Evolutionary conservation across 2,329 filamentous ascomycete genomes (phyloP).

Genomic region (Diaporthe amygdali): DNA sequence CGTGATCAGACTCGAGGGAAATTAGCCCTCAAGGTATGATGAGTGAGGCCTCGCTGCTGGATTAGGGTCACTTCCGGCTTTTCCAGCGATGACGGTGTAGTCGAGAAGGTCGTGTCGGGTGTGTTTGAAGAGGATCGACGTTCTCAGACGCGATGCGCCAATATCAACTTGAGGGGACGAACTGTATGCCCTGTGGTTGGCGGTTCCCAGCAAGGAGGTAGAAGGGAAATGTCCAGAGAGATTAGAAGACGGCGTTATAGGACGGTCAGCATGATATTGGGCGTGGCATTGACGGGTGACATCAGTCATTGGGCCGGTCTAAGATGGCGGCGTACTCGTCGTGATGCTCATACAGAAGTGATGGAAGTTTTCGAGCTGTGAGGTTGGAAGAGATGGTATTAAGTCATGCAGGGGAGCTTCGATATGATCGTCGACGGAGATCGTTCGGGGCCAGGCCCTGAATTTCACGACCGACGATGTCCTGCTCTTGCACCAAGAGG

Average conservation of each 20-base stretch:
- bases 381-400: background rate
- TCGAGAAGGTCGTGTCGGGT: background rate
- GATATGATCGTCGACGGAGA: conserved; percentile 18
- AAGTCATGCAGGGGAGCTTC: background rate
- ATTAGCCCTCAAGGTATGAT: background rate
- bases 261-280: conserved; percentile 19
- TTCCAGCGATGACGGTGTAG: background rate
- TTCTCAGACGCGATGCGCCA: background rate
- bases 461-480: conserved; percentile 18
- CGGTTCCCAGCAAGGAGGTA: background rate
- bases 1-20: background rate
- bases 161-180: background rate
- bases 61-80: background rate
- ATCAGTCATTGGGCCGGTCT: conserved; percentile 12
- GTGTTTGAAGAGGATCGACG: background rate
- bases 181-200: background rate
- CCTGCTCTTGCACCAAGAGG: conserved; percentile 14
- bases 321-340: background rate
- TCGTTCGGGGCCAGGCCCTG: conserved; percentile 18
- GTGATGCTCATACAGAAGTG: background rate
- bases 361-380: background rate
- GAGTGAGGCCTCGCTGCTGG: background rate
- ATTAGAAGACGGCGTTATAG: conserved; percentile 22
- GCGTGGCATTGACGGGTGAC: conserved; percentile 20
- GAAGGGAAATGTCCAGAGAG: background rate